phyloP scores from a whole-genome alignment of 1,284 basidiomycete species.

The Rhodotorula sp. region DNA sequence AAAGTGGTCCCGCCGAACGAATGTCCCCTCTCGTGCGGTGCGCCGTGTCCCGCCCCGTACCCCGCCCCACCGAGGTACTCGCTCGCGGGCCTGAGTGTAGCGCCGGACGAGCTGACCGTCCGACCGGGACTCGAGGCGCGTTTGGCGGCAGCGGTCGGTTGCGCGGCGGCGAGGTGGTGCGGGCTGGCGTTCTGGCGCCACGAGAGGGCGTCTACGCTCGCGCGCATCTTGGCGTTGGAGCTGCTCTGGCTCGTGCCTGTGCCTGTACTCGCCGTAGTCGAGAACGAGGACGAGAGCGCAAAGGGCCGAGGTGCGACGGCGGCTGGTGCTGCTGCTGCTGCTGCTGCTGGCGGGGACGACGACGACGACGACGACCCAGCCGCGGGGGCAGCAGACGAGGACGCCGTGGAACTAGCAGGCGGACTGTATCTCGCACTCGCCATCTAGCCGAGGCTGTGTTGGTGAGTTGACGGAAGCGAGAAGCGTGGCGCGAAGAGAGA shows the following conservation, averaged over 20 bases:
- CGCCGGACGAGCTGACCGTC: too few relatives aligned
- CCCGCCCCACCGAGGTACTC: conserved; percentile 11
- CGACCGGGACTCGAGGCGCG: conserved; percentile 2
- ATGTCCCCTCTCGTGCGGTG: not conserved
- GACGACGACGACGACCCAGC: not conserved
- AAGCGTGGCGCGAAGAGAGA: not conserved
- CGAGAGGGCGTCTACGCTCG: conserved; percentile 4
- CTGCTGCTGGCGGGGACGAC: not conserved
- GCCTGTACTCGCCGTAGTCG: not conserved
- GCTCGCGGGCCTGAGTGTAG: conserved; percentile 6
- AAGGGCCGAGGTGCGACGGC: not conserved
- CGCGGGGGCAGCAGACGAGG: not conserved
- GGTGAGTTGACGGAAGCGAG: not conserved
- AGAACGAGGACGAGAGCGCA: conserved; percentile 2
- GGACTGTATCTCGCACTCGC: not conserved
- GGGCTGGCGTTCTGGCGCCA: conserved; percentile 1
- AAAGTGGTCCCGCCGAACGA: not conserved
- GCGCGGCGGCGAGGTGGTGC: not conserved
- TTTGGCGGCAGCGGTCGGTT: not conserved
- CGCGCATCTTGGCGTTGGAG: not conserved
- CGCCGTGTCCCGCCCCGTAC: not conserved
- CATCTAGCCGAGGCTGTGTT: not conserved
- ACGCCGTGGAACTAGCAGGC: not conserved
- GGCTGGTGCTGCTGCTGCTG: not conserved
- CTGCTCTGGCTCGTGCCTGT: not conserved